These are phyloP conservation scores for Xerocomellus chrysenteron DNA, from an alignment of 768 basidiomycete genomes.

Conservation along the genomic window DNA sequence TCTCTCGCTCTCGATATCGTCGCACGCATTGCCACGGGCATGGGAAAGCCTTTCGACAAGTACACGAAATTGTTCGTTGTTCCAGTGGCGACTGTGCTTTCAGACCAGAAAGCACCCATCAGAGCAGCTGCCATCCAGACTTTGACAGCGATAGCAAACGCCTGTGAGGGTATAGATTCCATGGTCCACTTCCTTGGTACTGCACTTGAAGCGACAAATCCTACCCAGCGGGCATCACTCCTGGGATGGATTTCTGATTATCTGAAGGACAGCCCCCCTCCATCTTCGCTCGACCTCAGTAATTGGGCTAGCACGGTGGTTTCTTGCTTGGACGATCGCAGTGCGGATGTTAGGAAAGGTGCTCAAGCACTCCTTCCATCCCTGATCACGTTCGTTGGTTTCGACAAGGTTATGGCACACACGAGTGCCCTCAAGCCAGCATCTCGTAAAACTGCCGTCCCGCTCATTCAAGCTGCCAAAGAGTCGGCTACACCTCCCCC, in stretches of 20 bases:
- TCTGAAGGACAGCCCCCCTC: constrained; percentile 63
- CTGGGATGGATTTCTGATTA: constrained; percentile 79
- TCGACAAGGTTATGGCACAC: constrained; percentile 82
- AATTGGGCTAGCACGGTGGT: constrained; percentile 66
- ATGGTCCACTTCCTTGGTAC: constrained; percentile 78
- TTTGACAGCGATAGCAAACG: constrained; percentile 78
- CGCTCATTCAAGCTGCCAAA: constrained; percentile 85
- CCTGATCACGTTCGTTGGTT: constrained; percentile 74
- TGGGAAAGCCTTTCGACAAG: constrained; percentile 96
- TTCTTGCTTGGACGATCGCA: constrained; percentile 86
- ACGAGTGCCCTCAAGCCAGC: constrained; percentile 89
- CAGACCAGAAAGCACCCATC: constrained; percentile 90
- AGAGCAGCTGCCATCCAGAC: constrained; percentile 76
- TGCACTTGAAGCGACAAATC: constrained; percentile 83
- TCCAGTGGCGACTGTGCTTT: constrained; percentile 78
- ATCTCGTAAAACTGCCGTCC: constrained; percentile 77
- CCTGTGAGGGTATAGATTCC: constrained; percentile 80
- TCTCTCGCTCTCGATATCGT: constrained; percentile 87
- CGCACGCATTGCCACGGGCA: constrained; percentile 84
- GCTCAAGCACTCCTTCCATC: constrained; percentile 79
- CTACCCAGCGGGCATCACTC: constrained; percentile 77
- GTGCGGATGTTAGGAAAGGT: constrained; percentile 86
- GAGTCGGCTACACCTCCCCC: constrained; percentile 37
- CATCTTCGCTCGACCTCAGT: constrained; percentile 62
- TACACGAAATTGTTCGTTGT: constrained; percentile 72